These are phyloP conservation scores for Neospermospora avenae DNA, from an alignment of 2,329 filamentous ascomycete genomes.

Conservation along the genomic window DNA sequence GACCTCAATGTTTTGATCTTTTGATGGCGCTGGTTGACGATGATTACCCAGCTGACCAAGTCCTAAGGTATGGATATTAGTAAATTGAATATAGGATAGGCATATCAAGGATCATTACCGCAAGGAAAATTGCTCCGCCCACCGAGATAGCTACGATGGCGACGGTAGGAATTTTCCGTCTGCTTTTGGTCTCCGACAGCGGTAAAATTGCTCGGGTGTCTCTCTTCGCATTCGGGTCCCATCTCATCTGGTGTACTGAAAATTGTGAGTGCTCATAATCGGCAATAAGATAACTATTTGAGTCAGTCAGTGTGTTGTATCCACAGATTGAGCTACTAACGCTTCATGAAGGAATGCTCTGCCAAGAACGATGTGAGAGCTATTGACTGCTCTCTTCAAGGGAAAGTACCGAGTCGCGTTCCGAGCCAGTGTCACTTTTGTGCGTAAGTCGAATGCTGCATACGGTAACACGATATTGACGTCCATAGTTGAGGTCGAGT, in stretches of 20 bases:
- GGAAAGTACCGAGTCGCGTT: slow-evolving; percentile 38
- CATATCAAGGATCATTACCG: too few relatives aligned
- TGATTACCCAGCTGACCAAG: slow-evolving; percentile 6
- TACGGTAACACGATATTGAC: slow-evolving; percentile 39
- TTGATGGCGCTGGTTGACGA: neutral
- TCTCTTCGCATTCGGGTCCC: slow-evolving; percentile 18
- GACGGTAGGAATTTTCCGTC: neutral
- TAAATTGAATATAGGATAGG: too few relatives aligned
- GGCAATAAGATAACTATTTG: slow-evolving; percentile 29
- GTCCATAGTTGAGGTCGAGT: slow-evolving; percentile 30
- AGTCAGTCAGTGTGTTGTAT: neutral
- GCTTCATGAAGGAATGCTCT: slow-evolving; percentile 41
- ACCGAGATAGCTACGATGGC: slow-evolving; percentile 8
- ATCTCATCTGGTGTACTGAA: slow-evolving; percentile 36
- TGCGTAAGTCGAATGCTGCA: slow-evolving; percentile 38
- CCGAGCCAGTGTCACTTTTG: slow-evolving; percentile 34
- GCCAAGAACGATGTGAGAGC: slow-evolving; percentile 38
- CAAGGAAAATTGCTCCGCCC: slow-evolving; percentile 11
- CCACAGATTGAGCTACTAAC: slow-evolving; percentile 6
- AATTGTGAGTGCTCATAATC: slow-evolving; percentile 42
- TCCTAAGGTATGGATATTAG: neutral
- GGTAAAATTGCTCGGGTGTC: slow-evolving; percentile 24
- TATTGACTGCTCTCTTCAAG: slow-evolving; percentile 36
- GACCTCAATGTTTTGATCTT: neutral
- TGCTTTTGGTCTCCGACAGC: neutral